Base-by-base conservation (phyloP, 2,329 filamentous ascomycete species). In the Colletotrichum sp. region DNA sequence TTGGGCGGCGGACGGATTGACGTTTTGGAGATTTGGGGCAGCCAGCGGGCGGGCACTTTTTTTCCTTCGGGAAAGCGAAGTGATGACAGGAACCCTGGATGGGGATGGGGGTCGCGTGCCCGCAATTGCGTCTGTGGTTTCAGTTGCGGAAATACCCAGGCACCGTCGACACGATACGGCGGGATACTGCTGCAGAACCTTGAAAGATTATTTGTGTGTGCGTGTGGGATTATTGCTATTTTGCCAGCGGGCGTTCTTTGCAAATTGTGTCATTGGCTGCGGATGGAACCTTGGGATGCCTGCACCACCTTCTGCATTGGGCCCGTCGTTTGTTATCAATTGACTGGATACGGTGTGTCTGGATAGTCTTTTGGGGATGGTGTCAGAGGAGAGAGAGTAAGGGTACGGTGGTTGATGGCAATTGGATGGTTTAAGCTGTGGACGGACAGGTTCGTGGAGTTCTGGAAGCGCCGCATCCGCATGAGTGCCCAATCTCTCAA, bases 71-170 rank as follows among this genome's bases (percentile, higher is more conserved):
- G 67, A 49, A 30, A 18, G 16, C 5, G 30, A 34, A n/a, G 60
- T 34, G 60, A 16, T 26, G 16, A 60, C 12, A 21, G 55, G 60
- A 44, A 62, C 60, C 60, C 57, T 62, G 24, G 55, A 68, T 18
- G 62, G 26, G 39, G 39, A 68, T 49, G 69, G 70, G 49, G 73
- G 70, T 73, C 64, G 70, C 64, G 73, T 76, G 73, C 57, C 69
- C 57, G 70, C 69, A 72, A 75, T 63, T 67, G 63, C 34, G 39
- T 59, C 44, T 34, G 16, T 21, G 63, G 65, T 69, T 65, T 76
- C 70, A 64, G 55, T 62, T 67, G 18, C 55, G 26, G 60, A 67
- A 66, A 72, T 72, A 18, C 21, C 21, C 30, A 36, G 21, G 18
- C 18, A 49, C 44, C 44, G 44, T 49, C 18, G 44, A 49, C 12